Evolutionary conservation across 2,329 filamentous ascomycete species (phyloP), one percentile per base, ranked within the genome.

Genomic region (Talaromyces sp.): DNA sequence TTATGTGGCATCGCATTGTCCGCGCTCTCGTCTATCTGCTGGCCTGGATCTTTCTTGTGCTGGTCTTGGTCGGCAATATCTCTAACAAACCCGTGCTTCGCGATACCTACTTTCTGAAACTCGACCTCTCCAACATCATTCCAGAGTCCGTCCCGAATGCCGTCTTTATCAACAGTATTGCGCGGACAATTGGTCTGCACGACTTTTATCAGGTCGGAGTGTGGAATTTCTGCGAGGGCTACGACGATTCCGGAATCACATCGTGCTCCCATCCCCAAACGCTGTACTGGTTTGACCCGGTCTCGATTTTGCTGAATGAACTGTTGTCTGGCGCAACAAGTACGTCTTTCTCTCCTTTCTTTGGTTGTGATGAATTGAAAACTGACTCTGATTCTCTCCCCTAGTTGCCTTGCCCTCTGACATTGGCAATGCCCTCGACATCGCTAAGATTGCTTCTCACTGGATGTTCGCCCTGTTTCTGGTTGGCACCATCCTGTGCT

Each of bases 161-260:
- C 10, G 78, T 83, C 27, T 82, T 96, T 53, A 89, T 96, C 75
- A 96, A 96, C 79, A 92, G 88, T 53, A 92, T 96, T 66, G 92
- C 92, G 4, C 88, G 91, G 57, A 91, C 89, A 25, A 81, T 97
- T 59, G 93, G 93, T 32, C 82, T 97, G 55, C 92, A 96, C 73
- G 93, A 97, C 75, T 97, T 96, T 77, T 97, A 97, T 76, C 90
- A 92, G 69, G 90, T 96, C 30, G 93, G 93, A 6, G 78, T 97
- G 47, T 98, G 93, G 93, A 89, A 88, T 63, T 96, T 89, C 74
- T 98, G 93, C 75, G 91, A 96, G 74, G 93, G 93, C 22, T 96
- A 93, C 75, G 80, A 85, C 60, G 82, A 84, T 67, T 81, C 88
- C 76, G 75, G 76, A 10, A 86, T 95, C 64, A 93, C 91, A 0